These are phyloP conservation scores for Nematocida displodere DNA, from an alignment of 371 early-diverging fungal species.

Conservation along the genomic window DNA sequence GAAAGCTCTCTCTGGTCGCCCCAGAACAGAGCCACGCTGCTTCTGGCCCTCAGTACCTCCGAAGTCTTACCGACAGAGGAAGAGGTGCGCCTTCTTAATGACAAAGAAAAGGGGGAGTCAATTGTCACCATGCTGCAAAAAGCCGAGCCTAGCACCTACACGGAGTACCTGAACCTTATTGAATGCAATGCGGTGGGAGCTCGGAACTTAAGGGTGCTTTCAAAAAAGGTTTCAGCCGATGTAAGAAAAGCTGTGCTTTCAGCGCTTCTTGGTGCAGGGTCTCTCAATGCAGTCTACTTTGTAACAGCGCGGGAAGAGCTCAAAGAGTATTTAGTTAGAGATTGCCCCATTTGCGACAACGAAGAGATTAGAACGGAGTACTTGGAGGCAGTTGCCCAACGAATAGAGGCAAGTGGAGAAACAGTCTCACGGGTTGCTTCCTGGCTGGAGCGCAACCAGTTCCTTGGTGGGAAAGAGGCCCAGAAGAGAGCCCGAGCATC, in stretches of 20 bases:
- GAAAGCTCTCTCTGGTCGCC: slow-evolving; percentile 2
- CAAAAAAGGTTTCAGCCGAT: neutral
- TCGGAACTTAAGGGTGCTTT: slow-evolving; percentile 25
- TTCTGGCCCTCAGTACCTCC: neutral
- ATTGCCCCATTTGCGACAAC: neutral
- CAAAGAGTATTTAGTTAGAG: neutral
- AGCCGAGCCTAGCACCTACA: neutral
- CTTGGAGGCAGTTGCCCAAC: slow-evolving; percentile 20
- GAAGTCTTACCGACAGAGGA: neutral
- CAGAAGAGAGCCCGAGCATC: slow-evolving; percentile 14
- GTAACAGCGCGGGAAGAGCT: neutral
- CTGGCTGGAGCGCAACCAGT: slow-evolving; percentile 36
- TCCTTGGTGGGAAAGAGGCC: slow-evolving; percentile 13
- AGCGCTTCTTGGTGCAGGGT: neutral
- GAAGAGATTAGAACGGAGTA: slow-evolving; percentile 33
- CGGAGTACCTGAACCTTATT: neutral
- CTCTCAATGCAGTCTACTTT: slow-evolving; percentile 29
- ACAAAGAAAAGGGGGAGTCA: slow-evolving; percentile 12
- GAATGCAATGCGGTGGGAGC: slow-evolving; percentile 5
- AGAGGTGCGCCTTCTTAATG: slow-evolving; percentile 13
- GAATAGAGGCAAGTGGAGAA: neutral
- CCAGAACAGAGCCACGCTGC: neutral
- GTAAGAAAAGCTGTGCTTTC: slow-evolving; percentile 9
- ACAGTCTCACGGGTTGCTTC: neutral
- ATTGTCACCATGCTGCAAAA: slow-evolving; percentile 7